Percentiles rank a stretch among this genome's conserved stretches.
Conservation (phyloP, 2,329 filamentous ascomycete genomes). For the Pestalotiopsis fici region DNA sequence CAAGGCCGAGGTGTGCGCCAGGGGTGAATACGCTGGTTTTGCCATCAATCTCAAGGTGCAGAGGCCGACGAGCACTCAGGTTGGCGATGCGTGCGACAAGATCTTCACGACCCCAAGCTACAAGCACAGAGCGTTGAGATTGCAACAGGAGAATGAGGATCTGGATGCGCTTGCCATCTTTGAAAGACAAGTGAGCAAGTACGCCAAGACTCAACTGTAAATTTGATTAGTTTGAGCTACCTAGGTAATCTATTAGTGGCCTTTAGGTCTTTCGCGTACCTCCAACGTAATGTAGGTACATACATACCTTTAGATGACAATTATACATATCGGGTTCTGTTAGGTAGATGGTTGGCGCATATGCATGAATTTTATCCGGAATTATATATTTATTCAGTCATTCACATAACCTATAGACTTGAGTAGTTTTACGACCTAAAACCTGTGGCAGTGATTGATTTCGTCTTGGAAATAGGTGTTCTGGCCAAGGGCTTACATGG, state of each 20-base stretch:
- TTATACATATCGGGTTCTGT: no score
- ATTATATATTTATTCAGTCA: neutral
- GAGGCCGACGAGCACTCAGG: constrained; percentile 16
- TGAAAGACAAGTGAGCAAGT: constrained; percentile 24
- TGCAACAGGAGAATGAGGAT: constrained; percentile 31
- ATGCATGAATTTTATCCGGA: neutral
- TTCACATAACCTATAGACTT: neutral
- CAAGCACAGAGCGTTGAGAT: constrained; percentile 17
- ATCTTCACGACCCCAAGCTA: constrained; percentile 1
- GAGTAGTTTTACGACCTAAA: no score
- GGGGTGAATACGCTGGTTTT: constrained; percentile 44
- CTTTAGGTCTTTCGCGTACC: no score
- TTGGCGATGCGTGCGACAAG: neutral
- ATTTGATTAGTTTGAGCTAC: neutral
- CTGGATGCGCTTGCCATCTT: constrained; percentile 16
- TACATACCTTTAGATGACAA: no score
- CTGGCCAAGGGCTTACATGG: no score
- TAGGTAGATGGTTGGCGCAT: neutral
- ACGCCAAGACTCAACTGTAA: constrained; percentile 9
- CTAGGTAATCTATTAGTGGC: no score
- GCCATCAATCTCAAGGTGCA: constrained; percentile 43
- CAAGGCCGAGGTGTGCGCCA: constrained; percentile 40
- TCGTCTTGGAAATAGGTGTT: no score
- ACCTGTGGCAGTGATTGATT: no score
- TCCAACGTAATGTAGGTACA: neutral